These are phyloP conservation scores for Pyricularia sp. DNA, from an alignment of 2,329 filamentous ascomycete genomes.

Conservation along the genomic window DNA sequence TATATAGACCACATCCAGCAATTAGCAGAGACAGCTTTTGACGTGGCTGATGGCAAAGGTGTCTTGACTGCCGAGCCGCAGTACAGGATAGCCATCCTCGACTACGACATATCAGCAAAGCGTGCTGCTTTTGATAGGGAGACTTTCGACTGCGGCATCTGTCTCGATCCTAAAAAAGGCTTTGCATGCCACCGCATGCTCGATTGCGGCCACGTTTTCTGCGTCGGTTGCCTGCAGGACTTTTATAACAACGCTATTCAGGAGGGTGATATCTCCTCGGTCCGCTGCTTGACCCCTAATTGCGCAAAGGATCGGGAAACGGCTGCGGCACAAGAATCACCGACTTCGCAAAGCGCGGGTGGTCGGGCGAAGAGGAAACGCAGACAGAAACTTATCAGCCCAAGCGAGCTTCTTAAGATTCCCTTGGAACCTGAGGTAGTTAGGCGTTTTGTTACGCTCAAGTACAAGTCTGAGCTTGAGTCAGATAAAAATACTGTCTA, in stretches of 20 bases:
- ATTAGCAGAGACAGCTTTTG: slow-evolving; percentile 51
- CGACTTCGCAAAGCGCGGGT: slow-evolving; percentile 13
- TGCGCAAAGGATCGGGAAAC: slow-evolving; percentile 58
- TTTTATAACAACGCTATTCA: slow-evolving; percentile 85
- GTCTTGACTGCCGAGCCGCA: slow-evolving; percentile 42
- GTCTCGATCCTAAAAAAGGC: slow-evolving; percentile 88
- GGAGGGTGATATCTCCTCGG: slow-evolving; percentile 69
- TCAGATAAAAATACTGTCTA: slow-evolving; percentile 87
- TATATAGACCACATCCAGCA: slow-evolving; percentile 57
- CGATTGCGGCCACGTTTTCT: slow-evolving; percentile 87
- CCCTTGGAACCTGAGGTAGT: slow-evolving; percentile 63
- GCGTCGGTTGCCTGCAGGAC: slow-evolving; percentile 73
- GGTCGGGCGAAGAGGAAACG: slow-evolving; percentile 36
- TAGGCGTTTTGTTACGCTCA: slow-evolving; percentile 78
- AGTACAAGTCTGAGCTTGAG: slow-evolving; percentile 87
- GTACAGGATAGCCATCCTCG: slow-evolving; percentile 63
- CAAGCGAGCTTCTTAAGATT: slow-evolving; percentile 75
- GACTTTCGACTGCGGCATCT: slow-evolving; percentile 83
- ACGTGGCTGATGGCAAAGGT: slow-evolving; percentile 37
- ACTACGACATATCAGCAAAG: slow-evolving; percentile 68
- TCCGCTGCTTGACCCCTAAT: slow-evolving; percentile 71
- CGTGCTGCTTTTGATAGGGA: slow-evolving; percentile 68
- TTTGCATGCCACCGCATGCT: slow-evolving; percentile 69
- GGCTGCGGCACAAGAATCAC: slow-evolving; percentile 14
- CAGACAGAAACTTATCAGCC: slow-evolving; percentile 63